Percentiles rank a stretch among this genome's conserved stretches.
phyloP scores from a whole-genome alignment of 192 early-diverging fungal species.

The Kickxella alabastrina region DNA sequence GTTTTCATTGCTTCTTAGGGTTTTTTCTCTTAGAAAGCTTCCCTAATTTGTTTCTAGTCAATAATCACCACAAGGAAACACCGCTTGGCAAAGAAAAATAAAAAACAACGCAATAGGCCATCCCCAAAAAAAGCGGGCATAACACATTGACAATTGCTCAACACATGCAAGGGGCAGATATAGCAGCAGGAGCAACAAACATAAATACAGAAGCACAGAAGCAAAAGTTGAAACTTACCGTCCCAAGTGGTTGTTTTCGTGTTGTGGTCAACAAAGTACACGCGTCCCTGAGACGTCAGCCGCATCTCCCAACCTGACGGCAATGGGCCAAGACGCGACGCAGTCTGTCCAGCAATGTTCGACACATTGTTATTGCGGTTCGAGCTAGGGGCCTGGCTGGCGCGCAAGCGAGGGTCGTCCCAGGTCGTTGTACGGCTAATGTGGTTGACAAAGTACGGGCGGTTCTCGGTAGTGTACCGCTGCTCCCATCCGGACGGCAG shows the following conservation, averaged over 20 bases:
- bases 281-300: conserved; percentile 85
- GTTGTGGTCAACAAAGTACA: conserved; percentile 99
- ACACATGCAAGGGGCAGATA: not conserved
- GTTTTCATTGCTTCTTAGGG: too few species aligned
- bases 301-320: conserved; percentile 99
- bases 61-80: not conserved
- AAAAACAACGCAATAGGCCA: conserved; percentile 5
- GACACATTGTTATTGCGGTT: conserved; percentile 42
- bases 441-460: conserved; percentile 90
- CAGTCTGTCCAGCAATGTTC: conserved; percentile 45
- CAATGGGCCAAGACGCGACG: conserved; percentile 74
- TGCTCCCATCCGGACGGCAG: conserved; percentile 83
- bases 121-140: too few species aligned
- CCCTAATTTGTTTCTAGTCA: too few species aligned
- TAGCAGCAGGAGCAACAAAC: conserved; percentile 11
- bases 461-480: conserved; percentile 72
- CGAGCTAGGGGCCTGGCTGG: conserved; percentile 26
- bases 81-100: not conserved
- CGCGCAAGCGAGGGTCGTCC: conserved; percentile 74
- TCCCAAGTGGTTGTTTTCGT: conserved; percentile 99
- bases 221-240: conserved; percentile 57
- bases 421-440: conserved; percentile 86
- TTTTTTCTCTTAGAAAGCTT: too few species aligned
- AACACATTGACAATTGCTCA: too few species aligned
- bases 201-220: not conserved